Evolutionary conservation across 345 rosid genomes (phyloP), one percentile per base, ranked within the genome.

Genomic region (Corchorus capsularis): DNA sequence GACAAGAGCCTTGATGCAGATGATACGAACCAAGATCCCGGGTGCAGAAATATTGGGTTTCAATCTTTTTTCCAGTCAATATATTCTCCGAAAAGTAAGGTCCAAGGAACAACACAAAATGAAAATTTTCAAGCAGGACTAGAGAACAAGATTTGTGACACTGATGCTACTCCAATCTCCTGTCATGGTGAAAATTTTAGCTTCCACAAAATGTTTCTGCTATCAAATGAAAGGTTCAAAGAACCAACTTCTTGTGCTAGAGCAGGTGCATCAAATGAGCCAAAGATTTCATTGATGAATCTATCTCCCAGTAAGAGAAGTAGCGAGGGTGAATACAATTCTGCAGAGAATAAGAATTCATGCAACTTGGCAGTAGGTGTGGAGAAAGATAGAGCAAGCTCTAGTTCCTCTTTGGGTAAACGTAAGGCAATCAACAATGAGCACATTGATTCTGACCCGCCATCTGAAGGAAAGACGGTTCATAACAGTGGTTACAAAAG

Each of bases 1-100:
- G 84, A 75, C 37, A 79, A 61, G 52, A 64, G 82, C 16, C 15
- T 71, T 78, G 56, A 72, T 11, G 6, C 79, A 53, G 57, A 69
- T 73, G 54, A 75, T 0, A 78, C 50, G 62, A 82, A 77, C 71
- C 84, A 53, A 34, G 81, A 70, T 56, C 63, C 68, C 41, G 77
- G 65, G 14, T 63, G 82, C 78, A 80, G 78, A 75, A 82, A 78
- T 79, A 71, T 72, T 15, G 98, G 98, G 12, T 96, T 96, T 81
- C 89, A 89, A 55, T 92, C 99, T 56, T 77, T 92, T 77, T 96
- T 96, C 77, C 89, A 78, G 77, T 90, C 97, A 4, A 79, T 93
- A 53, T 93, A 91, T 75, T 81, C 88, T 80, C 89, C 85, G 3
- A 88, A 79, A 82, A 81, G 66, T 57, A 64, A 63, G 78, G 73